Conservation (phyloP, 2,329 filamentous ascomycete genomes). For the Arthrocladium fulminans region DNA sequence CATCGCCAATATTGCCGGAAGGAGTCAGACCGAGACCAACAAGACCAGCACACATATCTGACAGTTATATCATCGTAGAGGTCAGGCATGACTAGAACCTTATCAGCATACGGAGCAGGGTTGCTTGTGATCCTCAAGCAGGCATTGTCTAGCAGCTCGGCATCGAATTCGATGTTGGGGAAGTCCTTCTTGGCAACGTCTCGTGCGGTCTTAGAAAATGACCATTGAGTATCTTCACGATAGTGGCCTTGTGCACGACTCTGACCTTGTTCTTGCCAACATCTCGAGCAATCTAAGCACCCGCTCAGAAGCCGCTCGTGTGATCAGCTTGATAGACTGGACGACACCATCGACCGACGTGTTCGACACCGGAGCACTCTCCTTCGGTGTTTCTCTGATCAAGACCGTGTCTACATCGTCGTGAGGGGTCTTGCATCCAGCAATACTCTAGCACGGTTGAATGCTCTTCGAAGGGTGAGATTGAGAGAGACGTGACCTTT, state of each 20-base stretch:
- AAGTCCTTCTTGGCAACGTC: constrained; percentile 92
- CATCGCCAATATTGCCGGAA: constrained; percentile 97
- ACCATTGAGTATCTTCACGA: constrained; percentile 96
- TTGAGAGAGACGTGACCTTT: constrained; percentile 99
- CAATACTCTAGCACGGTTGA: constrained; percentile 97
- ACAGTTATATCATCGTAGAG: constrained; percentile 98
- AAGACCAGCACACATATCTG: constrained; percentile 98
- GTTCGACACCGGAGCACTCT: constrained; percentile 98
- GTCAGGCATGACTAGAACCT: constrained; percentile 90
- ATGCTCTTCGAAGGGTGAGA: constrained; percentile 94
- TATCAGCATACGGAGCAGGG: constrained; percentile 77
- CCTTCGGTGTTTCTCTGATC: constrained; percentile 99
- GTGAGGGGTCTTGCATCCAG: constrained; percentile 97
- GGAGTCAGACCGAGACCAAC: constrained; percentile 95
- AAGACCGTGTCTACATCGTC: constrained; percentile 93
- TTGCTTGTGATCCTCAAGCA: constrained; percentile 98
- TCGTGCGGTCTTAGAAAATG: constrained; percentile 85
- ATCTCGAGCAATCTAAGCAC: constrained; percentile 84
- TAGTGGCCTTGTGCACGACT: constrained; percentile 91
- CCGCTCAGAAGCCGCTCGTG: constrained; percentile 81
- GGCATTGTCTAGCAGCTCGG: constrained; percentile 97
- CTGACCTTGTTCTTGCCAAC: constrained; percentile 92
- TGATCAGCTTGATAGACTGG: constrained; percentile 99
- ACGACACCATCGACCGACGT: constrained; percentile 96
- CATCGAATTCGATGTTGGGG: constrained; percentile 91